Conservation (phyloP, 148 eudicot genomes). For the Drosera capensis region DNA sequence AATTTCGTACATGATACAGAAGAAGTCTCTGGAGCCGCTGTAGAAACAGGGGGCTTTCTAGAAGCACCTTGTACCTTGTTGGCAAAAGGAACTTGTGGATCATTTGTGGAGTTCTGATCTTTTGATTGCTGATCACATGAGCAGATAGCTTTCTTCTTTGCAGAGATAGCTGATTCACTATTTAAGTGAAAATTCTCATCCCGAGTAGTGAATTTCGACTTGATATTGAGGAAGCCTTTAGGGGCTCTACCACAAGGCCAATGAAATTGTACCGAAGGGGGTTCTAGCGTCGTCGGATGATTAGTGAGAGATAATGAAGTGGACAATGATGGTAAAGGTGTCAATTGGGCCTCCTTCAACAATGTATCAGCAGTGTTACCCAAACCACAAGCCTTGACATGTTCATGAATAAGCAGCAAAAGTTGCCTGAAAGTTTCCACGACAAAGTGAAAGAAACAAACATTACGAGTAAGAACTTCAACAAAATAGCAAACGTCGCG, state of each 20-base stretch:
- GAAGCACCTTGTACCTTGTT: slow-evolving; percentile 23
- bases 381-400: slow-evolving; percentile 88
- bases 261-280: slow-evolving; percentile 46
- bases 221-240: slow-evolving; percentile 39
- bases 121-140: slow-evolving; percentile 32
- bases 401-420: slow-evolving; percentile 78
- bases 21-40: slow-evolving; percentile 27
- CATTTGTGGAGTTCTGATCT: slow-evolving; percentile 19
- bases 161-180: slow-evolving; percentile 30
- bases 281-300: slow-evolving; percentile 52
- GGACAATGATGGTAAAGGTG: slow-evolving; percentile 63
- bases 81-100: slow-evolving; percentile 22
- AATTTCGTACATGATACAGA: slow-evolving; percentile 23
- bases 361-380: slow-evolving; percentile 57
- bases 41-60: slow-evolving; percentile 20
- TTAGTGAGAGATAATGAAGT: slow-evolving; percentile 58
- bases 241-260: slow-evolving; percentile 73
- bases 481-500: no score
- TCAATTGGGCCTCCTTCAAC: slow-evolving; percentile 79
- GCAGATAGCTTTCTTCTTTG: slow-evolving; percentile 44
- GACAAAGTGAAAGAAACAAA: slow-evolving; percentile 2
- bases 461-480: slow-evolving; percentile 1
- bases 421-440: slow-evolving; percentile 58
- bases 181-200: slow-evolving; percentile 25
- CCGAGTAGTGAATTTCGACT: slow-evolving; percentile 17